These are phyloP conservation scores for Lippia alba DNA, from an alignment of 305 asterid genomes.

Conservation along the genomic window DNA sequence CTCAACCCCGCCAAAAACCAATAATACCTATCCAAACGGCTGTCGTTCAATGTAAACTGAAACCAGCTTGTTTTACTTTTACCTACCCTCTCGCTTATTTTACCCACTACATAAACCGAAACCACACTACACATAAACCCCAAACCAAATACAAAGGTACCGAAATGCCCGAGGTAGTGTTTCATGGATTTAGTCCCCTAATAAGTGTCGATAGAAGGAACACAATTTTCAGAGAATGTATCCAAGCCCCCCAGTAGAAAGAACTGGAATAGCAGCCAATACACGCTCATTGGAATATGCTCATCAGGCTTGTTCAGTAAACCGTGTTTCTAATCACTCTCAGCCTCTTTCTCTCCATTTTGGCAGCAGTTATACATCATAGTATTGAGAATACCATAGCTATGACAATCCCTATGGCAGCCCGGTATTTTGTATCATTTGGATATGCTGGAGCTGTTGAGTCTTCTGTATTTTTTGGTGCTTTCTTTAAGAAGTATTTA, in stretches of 20 bases:
- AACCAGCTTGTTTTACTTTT: constrained; percentile 45
- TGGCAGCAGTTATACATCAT: constrained; percentile 40
- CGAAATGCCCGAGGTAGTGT: constrained; percentile 34
- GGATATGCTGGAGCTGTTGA: constrained; percentile 34
- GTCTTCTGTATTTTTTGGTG: not conserved
- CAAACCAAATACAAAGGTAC: constrained; percentile 41
- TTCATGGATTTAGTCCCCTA: constrained; percentile 38
- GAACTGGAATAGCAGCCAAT: constrained; percentile 50
- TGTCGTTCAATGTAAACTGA: constrained; percentile 37
- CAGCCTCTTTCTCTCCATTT: constrained; percentile 31
- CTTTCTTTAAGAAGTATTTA: too few species aligned
- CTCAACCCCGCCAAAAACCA: constrained; percentile 45
- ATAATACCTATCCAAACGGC: constrained; percentile 53
- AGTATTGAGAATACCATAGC: constrained; percentile 36
- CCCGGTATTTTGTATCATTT: constrained; percentile 21
- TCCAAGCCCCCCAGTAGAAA: constrained; percentile 49
- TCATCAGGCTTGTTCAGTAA: constrained; percentile 35
- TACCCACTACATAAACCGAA: constrained; percentile 27
- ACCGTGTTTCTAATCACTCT: constrained; percentile 29
- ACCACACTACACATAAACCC: constrained; percentile 45
- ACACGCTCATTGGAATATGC: constrained; percentile 41
- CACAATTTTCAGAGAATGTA: constrained; percentile 36
- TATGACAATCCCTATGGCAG: constrained; percentile 23
- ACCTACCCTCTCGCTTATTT: constrained; percentile 45
- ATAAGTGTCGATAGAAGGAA: constrained; percentile 24